phyloP scores from a whole-genome alignment of 1,284 basidiomycete genomes.

The Trametes hirsuta region DNA sequence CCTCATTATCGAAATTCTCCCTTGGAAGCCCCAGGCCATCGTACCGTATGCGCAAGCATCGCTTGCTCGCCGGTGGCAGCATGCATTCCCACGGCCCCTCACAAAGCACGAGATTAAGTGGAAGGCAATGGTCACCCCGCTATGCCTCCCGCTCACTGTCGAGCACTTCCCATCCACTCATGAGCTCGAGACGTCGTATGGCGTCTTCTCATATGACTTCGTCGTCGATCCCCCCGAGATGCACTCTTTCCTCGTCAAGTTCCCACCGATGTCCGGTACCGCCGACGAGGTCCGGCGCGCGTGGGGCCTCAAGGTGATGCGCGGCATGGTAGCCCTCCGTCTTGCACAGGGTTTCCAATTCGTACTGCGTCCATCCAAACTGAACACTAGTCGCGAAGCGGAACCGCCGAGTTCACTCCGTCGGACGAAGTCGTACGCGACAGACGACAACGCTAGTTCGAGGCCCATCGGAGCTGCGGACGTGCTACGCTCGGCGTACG shows the following conservation, averaged over 20 bases:
- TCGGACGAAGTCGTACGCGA: constrained; percentile 61
- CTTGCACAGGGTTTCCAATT: constrained; percentile 98
- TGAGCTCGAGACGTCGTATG: constrained; percentile 80
- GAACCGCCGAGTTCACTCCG: constrained; percentile 36
- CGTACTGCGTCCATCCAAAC: constrained; percentile 55
- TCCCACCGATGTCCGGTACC: constrained; percentile 50
- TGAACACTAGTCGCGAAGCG: constrained; percentile 24
- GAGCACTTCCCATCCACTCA: constrained; percentile 82
- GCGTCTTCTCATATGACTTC: constrained; percentile 82
- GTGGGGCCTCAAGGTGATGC: constrained; percentile 86
- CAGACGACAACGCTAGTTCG: constrained; percentile 53
- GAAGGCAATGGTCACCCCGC: constrained; percentile 83
- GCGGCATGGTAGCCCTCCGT: constrained; percentile 92
- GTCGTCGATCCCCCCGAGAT: constrained; percentile 79
- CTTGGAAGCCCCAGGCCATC: constrained; percentile 59
- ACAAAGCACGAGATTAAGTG: constrained; percentile 93
- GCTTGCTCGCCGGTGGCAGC: constrained; percentile 87
- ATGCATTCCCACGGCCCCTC: constrained; percentile 77
- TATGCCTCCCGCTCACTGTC: constrained; percentile 92
- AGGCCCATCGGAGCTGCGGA: constrained; percentile 74
- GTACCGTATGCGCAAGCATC: constrained; percentile 66
- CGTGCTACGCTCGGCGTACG: constrained; percentile 63
- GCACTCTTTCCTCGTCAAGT: constrained; percentile 79
- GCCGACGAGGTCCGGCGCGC: constrained; percentile 63
- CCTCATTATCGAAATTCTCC: constrained; percentile 57